A percentile compares a stretch with the other conserved stretches of the same genome.
phyloP scores from a whole-genome alignment of 768 basidiomycete species.

The Lactifluus hygrophoroides region DNA sequence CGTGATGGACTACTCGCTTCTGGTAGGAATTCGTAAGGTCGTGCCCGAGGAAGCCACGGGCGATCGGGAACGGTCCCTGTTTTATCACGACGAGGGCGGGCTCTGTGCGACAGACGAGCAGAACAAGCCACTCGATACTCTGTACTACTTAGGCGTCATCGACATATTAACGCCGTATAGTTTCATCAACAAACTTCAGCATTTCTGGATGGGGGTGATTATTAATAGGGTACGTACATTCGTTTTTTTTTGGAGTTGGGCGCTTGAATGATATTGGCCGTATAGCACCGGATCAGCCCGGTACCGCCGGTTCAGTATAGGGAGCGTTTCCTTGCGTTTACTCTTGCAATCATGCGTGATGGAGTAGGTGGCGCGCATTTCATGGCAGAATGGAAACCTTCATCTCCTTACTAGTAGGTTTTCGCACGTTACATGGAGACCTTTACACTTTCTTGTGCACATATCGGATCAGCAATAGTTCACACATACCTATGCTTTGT shows the following conservation, averaged over 20 bases:
- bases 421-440: too few relatives aligned
- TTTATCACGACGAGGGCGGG: slow-evolving; percentile 97
- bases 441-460: too few relatives aligned
- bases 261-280: not conserved
- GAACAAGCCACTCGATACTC: slow-evolving; percentile 63
- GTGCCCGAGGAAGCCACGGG: slow-evolving; percentile 59
- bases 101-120: slow-evolving; percentile 81
- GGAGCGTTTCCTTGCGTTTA: slow-evolving; percentile 79
- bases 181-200: slow-evolving; percentile 68
- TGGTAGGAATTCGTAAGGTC: slow-evolving; percentile 86
- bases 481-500: too few relatives aligned
- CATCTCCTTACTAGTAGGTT: too few relatives aligned
- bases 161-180: slow-evolving; percentile 93
- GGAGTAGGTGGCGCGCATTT: slow-evolving; percentile 56
- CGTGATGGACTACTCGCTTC: slow-evolving; percentile 95
- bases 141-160: slow-evolving; percentile 94
- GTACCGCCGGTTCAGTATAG: slow-evolving; percentile 84
- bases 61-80: slow-evolving; percentile 69
- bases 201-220: slow-evolving; percentile 84
- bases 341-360: slow-evolving; percentile 79
- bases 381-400: slow-evolving; percentile 38
- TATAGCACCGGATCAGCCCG: slow-evolving; percentile 88
- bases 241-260: not conserved
- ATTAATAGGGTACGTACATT: slow-evolving; percentile 68
- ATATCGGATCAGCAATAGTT: too few relatives aligned